These are phyloP conservation scores for Phaeotremella fagi DNA, from an alignment of 768 basidiomycete genomes.

Conservation along the genomic window DNA sequence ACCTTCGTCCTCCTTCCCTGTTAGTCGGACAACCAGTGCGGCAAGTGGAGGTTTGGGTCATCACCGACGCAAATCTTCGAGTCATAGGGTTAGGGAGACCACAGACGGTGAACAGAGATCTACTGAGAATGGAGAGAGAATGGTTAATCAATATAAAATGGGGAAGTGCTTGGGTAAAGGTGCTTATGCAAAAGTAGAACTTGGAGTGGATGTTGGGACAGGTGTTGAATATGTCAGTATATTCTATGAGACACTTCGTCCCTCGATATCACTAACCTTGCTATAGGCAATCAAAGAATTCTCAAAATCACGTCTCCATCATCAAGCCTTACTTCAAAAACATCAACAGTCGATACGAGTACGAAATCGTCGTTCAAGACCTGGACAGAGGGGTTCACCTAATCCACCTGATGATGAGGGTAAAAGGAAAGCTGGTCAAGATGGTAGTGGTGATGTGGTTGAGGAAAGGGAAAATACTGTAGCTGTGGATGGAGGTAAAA, in stretches of 20 bases:
- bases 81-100: conserved; percentile 42
- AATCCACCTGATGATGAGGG: conserved; percentile 1
- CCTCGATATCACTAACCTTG: not conserved
- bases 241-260: not conserved
- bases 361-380: conserved; percentile 3
- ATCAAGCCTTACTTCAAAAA: conserved; percentile 35
- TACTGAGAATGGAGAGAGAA: conserved; percentile 38
- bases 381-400: conserved; percentile 1
- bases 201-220: conserved; percentile 46
- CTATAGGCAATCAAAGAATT: conserved; percentile 49
- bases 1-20: conserved; percentile 26
- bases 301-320: conserved; percentile 46
- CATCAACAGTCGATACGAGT: conserved; percentile 28
- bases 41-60: conserved; percentile 11
- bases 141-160: conserved; percentile 47
- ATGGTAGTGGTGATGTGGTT: not conserved
- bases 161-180: conserved; percentile 45
- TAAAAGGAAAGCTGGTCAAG: not conserved
- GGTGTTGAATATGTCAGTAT: conserved; percentile 44
- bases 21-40: conserved; percentile 9
- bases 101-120: conserved; percentile 35
- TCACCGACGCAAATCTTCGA: conserved; percentile 31
- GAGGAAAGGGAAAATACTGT: not conserved
- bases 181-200: conserved; percentile 48
- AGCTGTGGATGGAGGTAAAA: not conserved